Percentiles rank a stretch among this genome's conserved stretches.
Conservation (phyloP, 805 yeast species). For the Pichia thaimueangensis region DNA sequence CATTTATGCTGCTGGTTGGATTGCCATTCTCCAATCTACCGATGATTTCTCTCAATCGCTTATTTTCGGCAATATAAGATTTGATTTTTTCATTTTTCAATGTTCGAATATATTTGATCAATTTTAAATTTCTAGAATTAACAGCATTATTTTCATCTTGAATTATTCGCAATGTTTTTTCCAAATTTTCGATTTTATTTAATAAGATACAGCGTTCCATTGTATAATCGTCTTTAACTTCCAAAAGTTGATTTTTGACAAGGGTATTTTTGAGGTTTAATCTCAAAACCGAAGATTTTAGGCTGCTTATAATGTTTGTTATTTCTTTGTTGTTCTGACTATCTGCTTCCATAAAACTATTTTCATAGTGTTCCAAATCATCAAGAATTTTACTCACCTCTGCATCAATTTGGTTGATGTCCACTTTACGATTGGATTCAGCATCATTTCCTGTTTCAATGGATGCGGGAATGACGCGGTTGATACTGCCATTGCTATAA, state of each 20-base stretch:
- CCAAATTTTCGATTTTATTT: constrained; percentile 24
- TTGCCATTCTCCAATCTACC: constrained; percentile 5
- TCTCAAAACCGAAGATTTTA: constrained; percentile 23
- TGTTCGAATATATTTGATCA: constrained; percentile 27
- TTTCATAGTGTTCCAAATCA: neutral
- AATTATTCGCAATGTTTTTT: constrained; percentile 22
- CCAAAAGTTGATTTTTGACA: constrained; percentile 23
- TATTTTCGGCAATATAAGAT: constrained; percentile 24
- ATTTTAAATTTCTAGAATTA: constrained; percentile 26
- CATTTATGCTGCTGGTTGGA: neutral
- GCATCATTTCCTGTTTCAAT: neutral
- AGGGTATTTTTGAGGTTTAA: constrained; percentile 29
- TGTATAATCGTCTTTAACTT: constrained; percentile 24
- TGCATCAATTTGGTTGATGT: neutral
- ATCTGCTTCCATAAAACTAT: neutral
- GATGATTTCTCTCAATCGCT: constrained; percentile 21
- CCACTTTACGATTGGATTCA: neutral
- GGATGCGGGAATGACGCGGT: neutral
- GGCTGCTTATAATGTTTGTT: neutral
- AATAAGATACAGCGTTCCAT: constrained; percentile 28
- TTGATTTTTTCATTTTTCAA: constrained; percentile 27
- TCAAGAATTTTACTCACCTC: neutral
- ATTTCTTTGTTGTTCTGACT: neutral
- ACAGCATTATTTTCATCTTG: constrained; percentile 28
- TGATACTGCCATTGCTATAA: no score